These are phyloP conservation scores for Cytospora leucostoma DNA, from an alignment of 2,329 filamentous ascomycete genomes.

Conservation along the genomic window DNA sequence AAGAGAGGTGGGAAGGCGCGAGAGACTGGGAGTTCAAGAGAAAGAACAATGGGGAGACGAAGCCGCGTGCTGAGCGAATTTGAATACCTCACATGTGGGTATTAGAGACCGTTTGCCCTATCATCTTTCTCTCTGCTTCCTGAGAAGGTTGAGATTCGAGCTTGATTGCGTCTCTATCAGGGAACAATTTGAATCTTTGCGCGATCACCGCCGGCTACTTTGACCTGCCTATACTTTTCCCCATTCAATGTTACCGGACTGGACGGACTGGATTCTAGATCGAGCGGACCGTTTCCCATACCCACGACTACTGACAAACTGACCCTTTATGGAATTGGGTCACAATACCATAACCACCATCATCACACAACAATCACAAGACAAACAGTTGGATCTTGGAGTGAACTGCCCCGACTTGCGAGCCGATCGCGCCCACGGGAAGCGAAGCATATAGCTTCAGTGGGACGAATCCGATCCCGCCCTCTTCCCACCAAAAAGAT, in stretches of 20 bases:
- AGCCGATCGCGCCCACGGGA: slow-evolving; percentile 27
- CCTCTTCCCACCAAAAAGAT: slow-evolving; percentile 14
- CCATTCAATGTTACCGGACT: no score
- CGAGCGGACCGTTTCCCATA: slow-evolving; percentile 20
- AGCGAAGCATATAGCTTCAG: slow-evolving; percentile 28
- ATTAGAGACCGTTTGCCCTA: slow-evolving; percentile 23
- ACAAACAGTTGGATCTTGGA: slow-evolving; percentile 8
- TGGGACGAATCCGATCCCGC: slow-evolving; percentile 25
- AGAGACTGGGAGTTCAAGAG: slow-evolving; percentile 3
- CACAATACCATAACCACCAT: slow-evolving; percentile 15
- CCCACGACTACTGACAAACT: slow-evolving; percentile 3
- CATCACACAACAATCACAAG: slow-evolving; percentile 7
- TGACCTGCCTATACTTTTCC: neutral
- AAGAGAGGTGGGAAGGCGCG: slow-evolving; percentile 3
- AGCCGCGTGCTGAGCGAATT: slow-evolving; percentile 24
- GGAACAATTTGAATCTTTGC: slow-evolving; percentile 16
- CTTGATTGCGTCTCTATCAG: slow-evolving; percentile 20
- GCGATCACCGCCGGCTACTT: slow-evolving; percentile 21
- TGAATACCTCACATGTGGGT: slow-evolving; percentile 27
- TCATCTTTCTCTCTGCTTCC: slow-evolving; percentile 9
- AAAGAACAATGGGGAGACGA: slow-evolving; percentile 13
- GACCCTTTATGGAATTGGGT: neutral
- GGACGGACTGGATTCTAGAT: slow-evolving; percentile 20
- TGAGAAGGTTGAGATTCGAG: slow-evolving; percentile 14
- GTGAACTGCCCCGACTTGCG: slow-evolving; percentile 23